These are phyloP conservation scores for Breynia disticha DNA, from an alignment of 441 rosid species.

Conservation along the genomic window DNA sequence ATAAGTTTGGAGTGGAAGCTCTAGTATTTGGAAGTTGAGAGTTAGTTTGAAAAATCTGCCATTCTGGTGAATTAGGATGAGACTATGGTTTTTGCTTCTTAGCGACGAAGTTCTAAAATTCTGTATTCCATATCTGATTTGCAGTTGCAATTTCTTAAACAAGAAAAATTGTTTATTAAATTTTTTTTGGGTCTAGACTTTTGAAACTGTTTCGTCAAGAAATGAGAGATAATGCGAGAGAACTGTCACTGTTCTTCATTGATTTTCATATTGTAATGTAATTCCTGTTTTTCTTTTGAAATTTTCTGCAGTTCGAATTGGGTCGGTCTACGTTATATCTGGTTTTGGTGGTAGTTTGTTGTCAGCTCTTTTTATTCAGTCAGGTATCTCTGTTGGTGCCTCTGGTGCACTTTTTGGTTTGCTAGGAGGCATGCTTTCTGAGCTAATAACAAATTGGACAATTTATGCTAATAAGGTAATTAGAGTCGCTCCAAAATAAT, in stretches of 20 bases:
- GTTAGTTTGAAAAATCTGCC: too few species aligned
- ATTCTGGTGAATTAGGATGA: too few species aligned
- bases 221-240: too few species aligned
- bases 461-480: conserved; percentile 75
- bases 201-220: too few species aligned
- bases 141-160: too few species aligned
- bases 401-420: conserved; percentile 95
- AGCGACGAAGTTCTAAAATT: too few species aligned
- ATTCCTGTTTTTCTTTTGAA: conserved; percentile 4
- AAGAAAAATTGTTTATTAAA: too few species aligned
- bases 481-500: background rate
- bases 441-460: conserved; percentile 86
- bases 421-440: conserved; percentile 92
- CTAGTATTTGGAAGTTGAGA: too few species aligned
- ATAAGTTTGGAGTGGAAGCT: too few species aligned
- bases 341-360: conserved; percentile 88
- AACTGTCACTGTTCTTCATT: background rate
- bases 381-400: conserved; percentile 83
- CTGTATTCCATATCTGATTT: too few species aligned
- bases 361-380: conserved; percentile 63
- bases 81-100: too few species aligned
- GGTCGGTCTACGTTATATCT: conserved; percentile 69
- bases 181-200: too few species aligned
- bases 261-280: conserved; percentile 1
- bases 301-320: conserved; percentile 60